Evolutionary conservation across 768 basidiomycete species (phyloP).

Genomic region (Tephrocybe rancida): DNA sequence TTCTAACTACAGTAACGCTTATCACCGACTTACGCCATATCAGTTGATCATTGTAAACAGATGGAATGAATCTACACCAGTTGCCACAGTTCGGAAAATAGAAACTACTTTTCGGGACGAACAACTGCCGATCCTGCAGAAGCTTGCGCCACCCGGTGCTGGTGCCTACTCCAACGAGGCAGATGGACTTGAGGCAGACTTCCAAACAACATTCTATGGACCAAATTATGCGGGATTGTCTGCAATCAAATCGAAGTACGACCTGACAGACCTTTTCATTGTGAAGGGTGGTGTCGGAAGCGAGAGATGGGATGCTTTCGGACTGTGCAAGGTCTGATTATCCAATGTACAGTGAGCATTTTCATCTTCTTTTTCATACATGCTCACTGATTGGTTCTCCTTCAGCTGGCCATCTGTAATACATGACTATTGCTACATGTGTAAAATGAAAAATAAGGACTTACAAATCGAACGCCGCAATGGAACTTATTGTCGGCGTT

Average conservation of each 20-base stretch:
- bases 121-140: slow-evolving; percentile 27
- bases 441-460: too few relatives aligned
- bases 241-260: slow-evolving; percentile 30
- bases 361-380: too few relatives aligned
- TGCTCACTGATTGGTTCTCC: too few relatives aligned
- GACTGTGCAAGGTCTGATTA: neutral
- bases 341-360: too few relatives aligned
- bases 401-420: too few relatives aligned
- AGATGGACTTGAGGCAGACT: slow-evolving; percentile 30
- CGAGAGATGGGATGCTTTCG: slow-evolving; percentile 4
- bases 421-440: too few relatives aligned
- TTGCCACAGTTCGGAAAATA: slow-evolving; percentile 17
- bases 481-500: too few relatives aligned
- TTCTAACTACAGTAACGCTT: neutral
- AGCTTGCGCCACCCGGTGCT: slow-evolving; percentile 26
- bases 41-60: slow-evolving; percentile 18
- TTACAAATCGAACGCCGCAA: too few relatives aligned
- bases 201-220: slow-evolving; percentile 36
- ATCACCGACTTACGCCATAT: neutral
- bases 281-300: neutral
- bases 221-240: slow-evolving; percentile 32
- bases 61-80: slow-evolving; percentile 18
- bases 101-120: slow-evolving; percentile 22
- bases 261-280: slow-evolving; percentile 26
- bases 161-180: slow-evolving; percentile 38